phyloP scores from a whole-genome alignment of 495 filamentous ascomycete species.

The Echria macrotheca region DNA sequence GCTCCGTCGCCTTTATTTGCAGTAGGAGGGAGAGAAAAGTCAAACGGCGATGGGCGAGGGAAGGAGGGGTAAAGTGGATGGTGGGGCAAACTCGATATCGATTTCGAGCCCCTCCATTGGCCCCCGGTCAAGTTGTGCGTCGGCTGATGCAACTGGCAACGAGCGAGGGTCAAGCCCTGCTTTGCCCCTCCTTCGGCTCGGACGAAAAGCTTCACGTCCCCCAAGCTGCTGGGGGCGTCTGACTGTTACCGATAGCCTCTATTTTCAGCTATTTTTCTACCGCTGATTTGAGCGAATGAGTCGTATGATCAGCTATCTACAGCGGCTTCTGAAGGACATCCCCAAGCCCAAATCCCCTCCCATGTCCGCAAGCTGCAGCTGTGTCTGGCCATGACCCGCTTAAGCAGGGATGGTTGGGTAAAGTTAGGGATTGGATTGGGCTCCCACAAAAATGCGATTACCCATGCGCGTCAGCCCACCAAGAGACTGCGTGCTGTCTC shows the following conservation, averaged over 20 bases:
- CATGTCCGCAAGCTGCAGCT: background rate
- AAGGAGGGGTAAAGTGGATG: slow-evolving; percentile 26
- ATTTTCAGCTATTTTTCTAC: no score
- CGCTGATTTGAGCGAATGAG: no score
- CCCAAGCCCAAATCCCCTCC: no score
- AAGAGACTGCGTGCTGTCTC: no score
- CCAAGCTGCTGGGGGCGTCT: background rate
- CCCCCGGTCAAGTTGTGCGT: slow-evolving; percentile 20
- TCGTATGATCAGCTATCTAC: no score
- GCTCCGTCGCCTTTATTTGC: slow-evolving; percentile 24
- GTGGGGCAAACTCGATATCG: slow-evolving; percentile 24
- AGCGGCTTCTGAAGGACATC: no score
- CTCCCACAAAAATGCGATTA: background rate
- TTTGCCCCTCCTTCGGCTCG: slow-evolving; percentile 27
- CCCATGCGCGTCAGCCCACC: background rate
- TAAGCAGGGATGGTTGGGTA: slow-evolving; percentile 1
- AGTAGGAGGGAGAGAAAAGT: slow-evolving; percentile 20
- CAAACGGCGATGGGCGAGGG: slow-evolving; percentile 18
- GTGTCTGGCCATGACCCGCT: background rate
- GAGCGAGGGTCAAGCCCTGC: slow-evolving; percentile 33
- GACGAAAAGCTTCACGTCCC: background rate
- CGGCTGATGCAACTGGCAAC: slow-evolving; percentile 25
- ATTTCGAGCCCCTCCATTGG: slow-evolving; percentile 22
- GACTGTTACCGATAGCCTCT: no score
- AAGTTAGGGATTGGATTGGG: slow-evolving; percentile 2